A percentile compares a stretch with the other conserved stretches of the same genome.
phyloP scores from a whole-genome alignment of 495 filamentous ascomycete species.

The Staphylotrichum longicolle region DNA sequence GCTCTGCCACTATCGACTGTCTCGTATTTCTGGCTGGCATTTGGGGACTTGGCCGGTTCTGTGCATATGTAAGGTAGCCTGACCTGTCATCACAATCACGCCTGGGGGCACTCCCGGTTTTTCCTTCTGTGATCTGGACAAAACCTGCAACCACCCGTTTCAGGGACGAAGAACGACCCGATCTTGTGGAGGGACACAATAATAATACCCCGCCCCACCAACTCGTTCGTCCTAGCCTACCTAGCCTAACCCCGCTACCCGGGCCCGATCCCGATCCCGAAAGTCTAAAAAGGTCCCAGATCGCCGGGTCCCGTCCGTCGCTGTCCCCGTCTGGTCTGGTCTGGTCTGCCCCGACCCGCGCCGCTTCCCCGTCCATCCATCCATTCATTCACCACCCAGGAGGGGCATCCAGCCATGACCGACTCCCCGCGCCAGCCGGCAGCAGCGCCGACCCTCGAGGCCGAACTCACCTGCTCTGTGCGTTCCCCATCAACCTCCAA shows the following conservation, averaged over 20 bases:
- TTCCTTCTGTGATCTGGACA: not conserved
- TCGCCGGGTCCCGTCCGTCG: not conserved
- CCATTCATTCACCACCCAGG: too few species aligned
- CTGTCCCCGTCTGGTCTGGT: too few species aligned
- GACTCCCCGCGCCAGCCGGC: conserved; percentile 6
- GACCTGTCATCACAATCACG: too few species aligned
- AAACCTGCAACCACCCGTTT: conserved; percentile 1
- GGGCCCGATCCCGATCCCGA: too few species aligned
- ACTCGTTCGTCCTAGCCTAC: too few species aligned
- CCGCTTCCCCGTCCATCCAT: too few species aligned
- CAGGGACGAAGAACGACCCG: not conserved
- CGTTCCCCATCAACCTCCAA: conserved; percentile 33
- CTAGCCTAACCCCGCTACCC: conserved; percentile 1
- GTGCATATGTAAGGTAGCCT: not conserved
- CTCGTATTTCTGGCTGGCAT: not conserved
- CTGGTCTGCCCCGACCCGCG: too few species aligned
- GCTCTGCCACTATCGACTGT: not conserved
- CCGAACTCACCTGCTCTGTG: conserved; percentile 90
- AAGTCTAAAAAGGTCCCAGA: not conserved
- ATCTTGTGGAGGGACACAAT: too few species aligned
- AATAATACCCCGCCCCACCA: too few species aligned
- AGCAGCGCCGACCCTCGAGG: conserved; percentile 65
- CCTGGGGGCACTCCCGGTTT: not conserved
- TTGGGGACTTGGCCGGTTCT: not conserved
- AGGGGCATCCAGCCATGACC: not conserved